Percentiles rank a stretch among this genome's conserved stretches.
Conservation (phyloP, 2,329 filamentous ascomycete species). For the Hirsutella minnesotensis region DNA sequence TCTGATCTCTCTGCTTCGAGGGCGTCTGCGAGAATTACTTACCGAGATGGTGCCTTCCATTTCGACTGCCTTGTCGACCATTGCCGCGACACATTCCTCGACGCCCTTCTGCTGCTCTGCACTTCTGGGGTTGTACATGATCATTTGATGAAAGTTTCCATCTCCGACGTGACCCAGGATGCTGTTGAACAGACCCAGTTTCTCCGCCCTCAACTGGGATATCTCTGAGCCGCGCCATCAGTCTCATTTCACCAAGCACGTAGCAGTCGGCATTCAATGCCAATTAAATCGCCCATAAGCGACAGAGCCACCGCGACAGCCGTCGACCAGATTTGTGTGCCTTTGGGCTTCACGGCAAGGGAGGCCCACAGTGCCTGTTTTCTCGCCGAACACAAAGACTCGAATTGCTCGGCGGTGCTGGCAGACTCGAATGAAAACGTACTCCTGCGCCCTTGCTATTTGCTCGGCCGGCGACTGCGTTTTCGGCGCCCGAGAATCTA, state of each 20-base stretch:
- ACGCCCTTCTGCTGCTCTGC: slow-evolving; percentile 42
- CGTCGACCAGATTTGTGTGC: slow-evolving; percentile 62
- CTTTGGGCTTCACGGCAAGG: slow-evolving; percentile 49
- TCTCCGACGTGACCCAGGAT: slow-evolving; percentile 68
- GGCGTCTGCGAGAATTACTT: no score
- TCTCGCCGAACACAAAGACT: slow-evolving; percentile 62
- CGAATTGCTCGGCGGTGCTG: slow-evolving; percentile 48
- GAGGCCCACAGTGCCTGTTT: slow-evolving; percentile 67
- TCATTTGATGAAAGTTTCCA: slow-evolving; percentile 58
- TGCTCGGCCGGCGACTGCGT: slow-evolving; percentile 46
- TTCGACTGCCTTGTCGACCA: slow-evolving; percentile 58
- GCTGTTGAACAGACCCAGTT: slow-evolving; percentile 49
- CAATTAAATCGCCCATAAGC: slow-evolving; percentile 57
- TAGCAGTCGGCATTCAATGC: slow-evolving; percentile 7
- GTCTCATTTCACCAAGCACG: neutral
- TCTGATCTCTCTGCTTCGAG: no score
- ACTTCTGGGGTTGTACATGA: slow-evolving; percentile 32
- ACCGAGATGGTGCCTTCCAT: slow-evolving; percentile 59
- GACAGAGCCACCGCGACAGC: slow-evolving; percentile 72
- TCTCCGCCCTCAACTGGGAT: slow-evolving; percentile 52
- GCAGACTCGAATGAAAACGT: slow-evolving; percentile 59
- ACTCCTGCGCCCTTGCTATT: slow-evolving; percentile 36
- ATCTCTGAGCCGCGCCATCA: slow-evolving; percentile 28
- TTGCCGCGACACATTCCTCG: slow-evolving; percentile 50
- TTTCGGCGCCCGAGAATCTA: slow-evolving; percentile 51